These are phyloP conservation scores for Endotrypanum monterogeii DNA, from an alignment of 208 protist species.

Conservation along the genomic window DNA sequence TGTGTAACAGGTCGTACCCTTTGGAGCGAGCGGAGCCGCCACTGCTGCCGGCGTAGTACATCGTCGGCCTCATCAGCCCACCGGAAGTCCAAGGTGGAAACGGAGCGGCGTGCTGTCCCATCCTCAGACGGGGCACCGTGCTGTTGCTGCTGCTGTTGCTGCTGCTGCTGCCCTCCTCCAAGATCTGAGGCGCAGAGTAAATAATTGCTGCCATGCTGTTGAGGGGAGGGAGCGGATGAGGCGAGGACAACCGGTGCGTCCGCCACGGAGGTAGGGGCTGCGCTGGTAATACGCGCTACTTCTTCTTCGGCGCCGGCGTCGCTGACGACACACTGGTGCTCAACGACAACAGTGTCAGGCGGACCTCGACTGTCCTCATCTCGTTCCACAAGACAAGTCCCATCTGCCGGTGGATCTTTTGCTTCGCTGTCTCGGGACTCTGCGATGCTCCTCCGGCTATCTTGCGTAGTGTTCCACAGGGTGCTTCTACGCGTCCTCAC, in stretches of 20 bases:
- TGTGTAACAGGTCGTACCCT: background rate
- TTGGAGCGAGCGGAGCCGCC: constrained; percentile 29
- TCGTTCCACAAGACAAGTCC: background rate
- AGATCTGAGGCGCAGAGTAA: background rate
- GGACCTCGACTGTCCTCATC: background rate
- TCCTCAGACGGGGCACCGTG: background rate
- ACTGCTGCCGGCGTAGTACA: constrained; percentile 44
- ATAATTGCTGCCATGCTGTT: background rate
- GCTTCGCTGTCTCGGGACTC: background rate
- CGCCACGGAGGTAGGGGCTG: background rate
- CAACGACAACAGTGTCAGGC: background rate
- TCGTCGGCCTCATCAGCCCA: constrained; percentile 50
- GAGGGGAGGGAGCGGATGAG: background rate
- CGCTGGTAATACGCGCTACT: background rate
- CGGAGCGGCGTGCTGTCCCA: constrained; percentile 12
- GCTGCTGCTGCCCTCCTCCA: background rate
- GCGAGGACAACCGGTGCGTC: background rate
- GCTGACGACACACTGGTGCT: background rate
- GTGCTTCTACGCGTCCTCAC: background rate
- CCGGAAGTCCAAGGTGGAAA: constrained; percentile 42
- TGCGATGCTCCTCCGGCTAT: background rate
- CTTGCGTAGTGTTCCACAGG: background rate
- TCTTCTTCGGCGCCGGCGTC: background rate
- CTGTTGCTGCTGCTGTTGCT: background rate
- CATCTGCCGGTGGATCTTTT: background rate